phyloP scores from a whole-genome alignment of 2,329 filamentous ascomycete genomes.

The Arachnomyces sp. region DNA sequence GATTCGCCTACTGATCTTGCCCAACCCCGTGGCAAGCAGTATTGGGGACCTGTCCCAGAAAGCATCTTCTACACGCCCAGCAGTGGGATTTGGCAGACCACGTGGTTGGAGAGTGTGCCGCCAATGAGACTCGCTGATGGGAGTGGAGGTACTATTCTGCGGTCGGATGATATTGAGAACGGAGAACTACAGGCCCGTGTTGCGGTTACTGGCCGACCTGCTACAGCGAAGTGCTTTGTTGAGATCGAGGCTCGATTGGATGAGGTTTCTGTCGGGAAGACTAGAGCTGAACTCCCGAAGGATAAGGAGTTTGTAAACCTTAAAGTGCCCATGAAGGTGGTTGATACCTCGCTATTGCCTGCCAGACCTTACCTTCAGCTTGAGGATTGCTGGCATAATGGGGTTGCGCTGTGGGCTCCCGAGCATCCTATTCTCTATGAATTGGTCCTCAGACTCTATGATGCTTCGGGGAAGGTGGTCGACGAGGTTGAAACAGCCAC shows the following conservation, averaged over 20 bases:
- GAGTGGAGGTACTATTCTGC: constrained; percentile 52
- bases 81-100: constrained; percentile 66
- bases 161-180: constrained; percentile 47
- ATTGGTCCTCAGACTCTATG: constrained; percentile 45
- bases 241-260: constrained; percentile 48
- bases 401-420: constrained; percentile 61
- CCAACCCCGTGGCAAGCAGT: constrained; percentile 60
- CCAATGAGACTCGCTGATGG: constrained; percentile 48
- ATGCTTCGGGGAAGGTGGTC: constrained; percentile 33
- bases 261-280: constrained; percentile 41
- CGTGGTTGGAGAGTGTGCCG: constrained; percentile 58
- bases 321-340: constrained; percentile 43
- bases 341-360: constrained; percentile 22
- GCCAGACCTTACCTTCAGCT: constrained; percentile 23
- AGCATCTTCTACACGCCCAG: constrained; percentile 66
- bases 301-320: constrained; percentile 44
- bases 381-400: constrained; percentile 47
- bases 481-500: constrained; percentile 54
- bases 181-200: constrained; percentile 45
- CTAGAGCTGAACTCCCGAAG: constrained; percentile 36
- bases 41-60: constrained; percentile 49
- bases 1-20: constrained; percentile 58
- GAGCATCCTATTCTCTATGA: constrained; percentile 57
- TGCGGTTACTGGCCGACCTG: constrained; percentile 35
- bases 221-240: constrained; percentile 36